phyloP scores from a whole-genome alignment of 192 early-diverging fungal genomes.

The Entomortierella chlamydospora region DNA sequence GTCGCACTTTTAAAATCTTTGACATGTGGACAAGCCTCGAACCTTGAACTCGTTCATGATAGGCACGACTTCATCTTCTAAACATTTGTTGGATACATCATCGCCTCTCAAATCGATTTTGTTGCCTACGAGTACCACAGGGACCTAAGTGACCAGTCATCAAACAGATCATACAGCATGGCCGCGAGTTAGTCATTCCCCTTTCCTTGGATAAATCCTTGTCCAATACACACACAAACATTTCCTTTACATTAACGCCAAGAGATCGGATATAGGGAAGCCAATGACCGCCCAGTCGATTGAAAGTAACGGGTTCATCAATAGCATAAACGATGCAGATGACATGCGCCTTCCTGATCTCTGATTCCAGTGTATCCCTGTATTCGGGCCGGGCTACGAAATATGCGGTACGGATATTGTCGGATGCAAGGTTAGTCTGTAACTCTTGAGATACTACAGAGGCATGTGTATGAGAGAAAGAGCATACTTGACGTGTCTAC shows the following conservation, averaged over 20 bases:
- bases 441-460: no score
- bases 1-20: neutral
- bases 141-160: no score
- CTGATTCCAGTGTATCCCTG: constrained; percentile 87
- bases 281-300: constrained; percentile 89
- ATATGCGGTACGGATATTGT: neutral
- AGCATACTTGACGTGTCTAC: constrained; percentile 92
- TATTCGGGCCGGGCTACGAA: constrained; percentile 84
- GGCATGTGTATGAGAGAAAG: neutral
- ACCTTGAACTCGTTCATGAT: constrained; percentile 99
- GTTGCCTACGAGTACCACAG: constrained; percentile 93
- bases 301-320: constrained; percentile 86
- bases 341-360: constrained; percentile 97
- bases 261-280: constrained; percentile 91
- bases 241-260: constrained; percentile 85
- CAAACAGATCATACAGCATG: neutral
- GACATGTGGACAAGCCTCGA: neutral
- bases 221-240: no score
- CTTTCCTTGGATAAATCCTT: no score
- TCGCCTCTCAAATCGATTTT: constrained; percentile 92
- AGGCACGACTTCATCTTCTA: constrained; percentile 95
- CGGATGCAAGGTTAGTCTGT: neutral
- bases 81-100: constrained; percentile 80
- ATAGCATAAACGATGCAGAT: constrained; percentile 98
- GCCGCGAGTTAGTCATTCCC: no score